Percentiles rank a stretch among this genome's conserved stretches.
Evolutionary conservation across 371 early-diverging fungal genomes (phyloP).

Genomic region (Polyrhizophydium stewartii): DNA sequence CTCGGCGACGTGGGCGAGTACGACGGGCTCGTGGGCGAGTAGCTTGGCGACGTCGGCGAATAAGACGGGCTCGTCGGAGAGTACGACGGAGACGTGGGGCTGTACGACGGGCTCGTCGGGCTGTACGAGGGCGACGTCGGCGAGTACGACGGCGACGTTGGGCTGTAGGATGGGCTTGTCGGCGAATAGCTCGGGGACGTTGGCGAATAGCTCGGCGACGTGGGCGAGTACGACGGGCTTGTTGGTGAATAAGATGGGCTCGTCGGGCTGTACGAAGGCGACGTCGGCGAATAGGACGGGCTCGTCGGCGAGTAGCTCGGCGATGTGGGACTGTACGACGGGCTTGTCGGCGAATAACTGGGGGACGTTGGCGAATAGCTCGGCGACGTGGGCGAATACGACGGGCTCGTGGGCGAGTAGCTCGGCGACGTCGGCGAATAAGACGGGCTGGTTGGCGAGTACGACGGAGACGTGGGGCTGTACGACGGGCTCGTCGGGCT

Average conservation of each 20-base stretch:
- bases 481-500: constrained; percentile 60
- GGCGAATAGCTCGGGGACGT: constrained; percentile 64
- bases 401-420: constrained; percentile 50
- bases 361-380: constrained; percentile 7
- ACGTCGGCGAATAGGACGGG: constrained; percentile 74
- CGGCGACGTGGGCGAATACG: constrained; percentile 44
- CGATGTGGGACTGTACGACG: constrained; percentile 56
- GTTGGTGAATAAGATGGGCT: constrained; percentile 72
- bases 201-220: constrained; percentile 53
- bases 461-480: constrained; percentile 61
- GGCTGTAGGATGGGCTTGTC: constrained; percentile 54
- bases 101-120: constrained; percentile 44
- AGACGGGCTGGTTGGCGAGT: constrained; percentile 72
- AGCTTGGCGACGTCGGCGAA: constrained; percentile 76
- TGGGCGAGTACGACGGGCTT: constrained; percentile 74
- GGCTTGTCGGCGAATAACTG: constrained; percentile 48
- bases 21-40: constrained; percentile 74
- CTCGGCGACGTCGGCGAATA: constrained; percentile 81
- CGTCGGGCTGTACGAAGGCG: constrained; percentile 76
- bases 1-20: constrained; percentile 51
- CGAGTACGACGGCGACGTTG: constrained; percentile 79
- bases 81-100: constrained; percentile 53
- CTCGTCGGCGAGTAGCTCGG: constrained; percentile 61
- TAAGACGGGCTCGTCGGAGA: constrained; percentile 60
- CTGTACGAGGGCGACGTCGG: constrained; percentile 73